These are phyloP conservation scores for Articulospora tetracladia DNA, from an alignment of 495 filamentous ascomycete species.

Conservation along the genomic window DNA sequence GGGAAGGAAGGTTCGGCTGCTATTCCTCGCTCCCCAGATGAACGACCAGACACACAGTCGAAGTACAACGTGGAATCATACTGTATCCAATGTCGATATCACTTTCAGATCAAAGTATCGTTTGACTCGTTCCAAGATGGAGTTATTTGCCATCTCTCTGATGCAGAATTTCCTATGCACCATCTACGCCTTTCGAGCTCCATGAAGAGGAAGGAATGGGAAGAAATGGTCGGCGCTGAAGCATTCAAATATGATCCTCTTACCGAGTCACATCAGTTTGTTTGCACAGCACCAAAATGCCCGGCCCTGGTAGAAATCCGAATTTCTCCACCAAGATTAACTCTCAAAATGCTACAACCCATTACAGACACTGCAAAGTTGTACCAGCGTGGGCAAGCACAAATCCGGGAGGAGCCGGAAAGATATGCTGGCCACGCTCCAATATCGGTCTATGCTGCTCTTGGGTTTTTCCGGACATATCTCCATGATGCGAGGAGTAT, in stretches of 20 bases:
- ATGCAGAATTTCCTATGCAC: constrained; percentile 22
- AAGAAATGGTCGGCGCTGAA: background rate
- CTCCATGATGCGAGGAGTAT: constrained; percentile 18
- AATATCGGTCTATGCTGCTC: constrained; percentile 2
- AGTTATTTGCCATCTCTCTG: constrained; percentile 15
- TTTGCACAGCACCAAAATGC: constrained; percentile 19
- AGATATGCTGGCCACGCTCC: constrained; percentile 16
- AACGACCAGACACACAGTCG: constrained; percentile 1
- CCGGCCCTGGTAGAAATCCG: constrained; percentile 19
- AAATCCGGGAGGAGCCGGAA: constrained; percentile 21
- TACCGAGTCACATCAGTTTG: constrained; percentile 17
- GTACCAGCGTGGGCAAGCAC: constrained; percentile 12
- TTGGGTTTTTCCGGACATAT: constrained; percentile 22
- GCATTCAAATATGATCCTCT: constrained; percentile 16
- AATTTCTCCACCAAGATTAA: constrained; percentile 20
- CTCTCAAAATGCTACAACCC: background rate
- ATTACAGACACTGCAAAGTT: constrained; percentile 15
- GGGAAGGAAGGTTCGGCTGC: constrained; percentile 13
- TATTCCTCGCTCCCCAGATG: constrained; percentile 13
- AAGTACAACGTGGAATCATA: constrained; percentile 21
- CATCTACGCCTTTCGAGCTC: constrained; percentile 15
- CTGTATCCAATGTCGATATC: constrained; percentile 19
- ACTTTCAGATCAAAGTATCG: constrained; percentile 20
- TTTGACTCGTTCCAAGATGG: constrained; percentile 7
- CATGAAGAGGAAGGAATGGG: constrained; percentile 3